Base-by-base conservation (phyloP, 1,284 basidiomycete species). In the Leccinum huronense region DNA sequence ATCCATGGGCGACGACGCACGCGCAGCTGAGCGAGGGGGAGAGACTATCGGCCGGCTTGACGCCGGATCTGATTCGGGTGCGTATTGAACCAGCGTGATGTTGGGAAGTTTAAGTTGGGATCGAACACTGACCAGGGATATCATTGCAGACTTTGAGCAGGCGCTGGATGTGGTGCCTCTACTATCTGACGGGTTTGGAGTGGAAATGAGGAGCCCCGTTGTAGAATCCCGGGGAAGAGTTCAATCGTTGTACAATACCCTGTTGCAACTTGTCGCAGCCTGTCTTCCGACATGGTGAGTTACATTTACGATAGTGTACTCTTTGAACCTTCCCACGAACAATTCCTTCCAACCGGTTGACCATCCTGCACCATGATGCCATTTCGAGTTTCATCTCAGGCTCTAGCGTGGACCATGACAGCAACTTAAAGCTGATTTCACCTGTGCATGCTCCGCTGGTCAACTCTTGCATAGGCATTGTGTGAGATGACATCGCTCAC, bases 121-220 rank as follows among this genome's bases (percentile, higher is more conserved):
- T 93, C 67, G 94, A 96, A 77, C 88, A 87, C 69, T 94, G 85
- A 93, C 94, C 71, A 82, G 82, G 51, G 92, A 94, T 73, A 94
- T 94, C 73, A 89, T 94, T 69, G 91, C 90, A 11, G 93, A 95
- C 77, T 94, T 95, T 73, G 86, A 88, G 67, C 75, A 76, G 63
- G 73, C 73, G 3, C 56, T 77, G 57, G 59, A 62, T 51, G 19
- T 45, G 14, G n/a, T 48, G 11, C 42, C 42, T n/a, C 33, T 31
- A 34, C 30, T 13, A 58, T 33, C 40, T 0, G 58, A 48, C 16
- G 42, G 16, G 7, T 27, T 2, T 42, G 5, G 11, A 30, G 54
- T 6, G 63, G 5, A 34, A 7, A 19, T 31, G 54, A 56, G n/a
- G 19, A 48, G 31, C n/a, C 5, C 19, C 23, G 58, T 34, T 59